Conservation (phyloP, 192 early-diverging fungal genomes). For the Kickxella alabastrina region DNA sequence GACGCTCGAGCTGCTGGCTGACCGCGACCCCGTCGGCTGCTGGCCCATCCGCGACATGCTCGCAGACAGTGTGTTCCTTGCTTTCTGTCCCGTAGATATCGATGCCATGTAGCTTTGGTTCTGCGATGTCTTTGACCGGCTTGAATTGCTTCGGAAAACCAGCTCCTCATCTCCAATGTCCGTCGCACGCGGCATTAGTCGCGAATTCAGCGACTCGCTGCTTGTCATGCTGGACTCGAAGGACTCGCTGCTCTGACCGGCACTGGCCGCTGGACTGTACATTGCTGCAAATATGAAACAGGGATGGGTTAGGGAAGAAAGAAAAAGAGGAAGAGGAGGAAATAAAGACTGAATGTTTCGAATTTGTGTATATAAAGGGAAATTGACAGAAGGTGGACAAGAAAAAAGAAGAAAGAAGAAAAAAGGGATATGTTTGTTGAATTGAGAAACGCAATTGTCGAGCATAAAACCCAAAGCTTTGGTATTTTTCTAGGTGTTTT, state of each 20-base stretch:
- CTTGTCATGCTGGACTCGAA: slow-evolving; percentile 20
- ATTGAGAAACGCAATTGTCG: too few species aligned
- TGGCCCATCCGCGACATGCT: slow-evolving; percentile 16
- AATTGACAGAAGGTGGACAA: too few species aligned
- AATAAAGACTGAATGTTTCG: too few species aligned
- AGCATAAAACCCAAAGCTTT: too few species aligned
- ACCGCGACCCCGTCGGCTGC: slow-evolving; percentile 15
- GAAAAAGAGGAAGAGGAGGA: too few species aligned
- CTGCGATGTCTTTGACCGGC: slow-evolving; percentile 36
- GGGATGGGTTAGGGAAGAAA: too few species aligned
- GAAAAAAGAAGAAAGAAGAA: too few species aligned
- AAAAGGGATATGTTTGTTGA: too few species aligned
- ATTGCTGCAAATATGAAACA: too few species aligned
- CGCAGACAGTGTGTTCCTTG: slow-evolving; percentile 19
- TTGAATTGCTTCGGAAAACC: slow-evolving; percentile 45
- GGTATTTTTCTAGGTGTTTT: too few species aligned
- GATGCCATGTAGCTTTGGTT: slow-evolving; percentile 51
- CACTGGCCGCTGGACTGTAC: slow-evolving; percentile 34
- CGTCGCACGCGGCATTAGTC: slow-evolving; percentile 45
- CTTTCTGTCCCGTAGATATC: slow-evolving; percentile 43
- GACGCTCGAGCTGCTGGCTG: slow-evolving; percentile 35
- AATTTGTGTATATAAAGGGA: too few species aligned
- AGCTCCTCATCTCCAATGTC: slow-evolving; percentile 43
- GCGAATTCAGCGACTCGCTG: slow-evolving; percentile 23
- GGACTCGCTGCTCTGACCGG: slow-evolving; percentile 35